phyloP scores from a whole-genome alignment of 495 filamentous ascomycete genomes.

The Penicillium dipodomyicola region DNA sequence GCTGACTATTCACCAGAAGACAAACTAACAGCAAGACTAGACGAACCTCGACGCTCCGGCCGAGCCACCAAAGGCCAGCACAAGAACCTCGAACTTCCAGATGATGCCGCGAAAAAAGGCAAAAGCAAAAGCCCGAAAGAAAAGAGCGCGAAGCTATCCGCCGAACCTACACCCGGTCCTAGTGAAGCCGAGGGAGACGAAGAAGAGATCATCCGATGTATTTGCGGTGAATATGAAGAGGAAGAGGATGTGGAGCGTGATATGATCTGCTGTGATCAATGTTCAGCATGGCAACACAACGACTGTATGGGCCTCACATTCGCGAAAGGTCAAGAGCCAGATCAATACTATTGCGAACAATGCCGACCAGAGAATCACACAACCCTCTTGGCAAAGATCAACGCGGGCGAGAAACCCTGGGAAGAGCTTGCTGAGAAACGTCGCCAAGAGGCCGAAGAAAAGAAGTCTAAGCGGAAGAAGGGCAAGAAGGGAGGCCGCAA shows the following conservation, averaged over 20 bases:
- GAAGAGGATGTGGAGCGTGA: conserved; percentile 76
- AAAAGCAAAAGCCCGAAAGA: conserved; percentile 59
- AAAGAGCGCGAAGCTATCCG: conserved; percentile 46
- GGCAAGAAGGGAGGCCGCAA: conserved; percentile 46
- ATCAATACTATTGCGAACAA: conserved; percentile 84
- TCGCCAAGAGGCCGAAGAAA: conserved; percentile 50
- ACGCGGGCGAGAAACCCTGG: conserved; percentile 81
- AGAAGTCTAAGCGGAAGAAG: conserved; percentile 48
- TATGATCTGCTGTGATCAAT: conserved; percentile 89
- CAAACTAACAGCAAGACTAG: conserved; percentile 47
- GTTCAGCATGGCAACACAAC: conserved; percentile 94
- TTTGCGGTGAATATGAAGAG: conserved; percentile 85
- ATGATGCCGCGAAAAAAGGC: conserved; percentile 57
- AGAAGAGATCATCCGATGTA: conserved; percentile 81
- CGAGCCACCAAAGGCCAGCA: conserved; percentile 96
- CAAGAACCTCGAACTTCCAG: conserved; percentile 72
- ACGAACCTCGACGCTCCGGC: conserved; percentile 89
- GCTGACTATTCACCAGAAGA: conserved; percentile 6
- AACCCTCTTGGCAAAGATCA: conserved; percentile 68
- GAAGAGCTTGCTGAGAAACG: conserved; percentile 60
- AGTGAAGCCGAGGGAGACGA: conserved; percentile 58
- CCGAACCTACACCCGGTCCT: conserved; percentile 52
- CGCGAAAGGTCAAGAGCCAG: conserved; percentile 68
- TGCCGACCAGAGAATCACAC: conserved; percentile 82
- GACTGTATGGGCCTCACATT: conserved; percentile 87